Conservation (phyloP, 164 flowering plant genomes). For the Umbilicus rupestris region DNA sequence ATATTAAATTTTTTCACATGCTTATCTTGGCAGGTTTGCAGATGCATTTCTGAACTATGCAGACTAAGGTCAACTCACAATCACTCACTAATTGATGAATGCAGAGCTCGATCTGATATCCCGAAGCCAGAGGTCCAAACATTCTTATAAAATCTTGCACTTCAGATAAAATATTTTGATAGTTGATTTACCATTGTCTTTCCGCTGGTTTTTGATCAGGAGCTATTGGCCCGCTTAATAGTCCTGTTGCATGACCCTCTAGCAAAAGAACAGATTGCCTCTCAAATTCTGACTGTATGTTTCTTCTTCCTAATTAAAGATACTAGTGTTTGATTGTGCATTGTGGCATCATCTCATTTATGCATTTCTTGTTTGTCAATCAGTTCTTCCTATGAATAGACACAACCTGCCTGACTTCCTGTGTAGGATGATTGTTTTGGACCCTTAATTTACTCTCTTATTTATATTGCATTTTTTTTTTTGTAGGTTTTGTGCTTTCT, state of each 20-base stretch:
- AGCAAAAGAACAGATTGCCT: slow-evolving; percentile 72
- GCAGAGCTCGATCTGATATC: slow-evolving; percentile 59
- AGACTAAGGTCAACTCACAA: slow-evolving; percentile 45
- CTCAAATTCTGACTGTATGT: slow-evolving; percentile 78
- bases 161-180: background rate
- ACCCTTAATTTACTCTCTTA: background rate
- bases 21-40: slow-evolving; percentile 57
- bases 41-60: slow-evolving; percentile 88
- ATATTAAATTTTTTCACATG: background rate
- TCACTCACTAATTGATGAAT: slow-evolving; percentile 48
- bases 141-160: background rate
- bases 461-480: background rate
- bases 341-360: background rate
- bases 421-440: background rate
- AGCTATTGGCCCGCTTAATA: slow-evolving; percentile 79
- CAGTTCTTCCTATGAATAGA: background rate
- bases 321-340: background rate
- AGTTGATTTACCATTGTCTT: slow-evolving; percentile 2
- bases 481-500: slow-evolving; percentile 70
- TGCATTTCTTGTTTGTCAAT: background rate
- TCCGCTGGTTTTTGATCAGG: slow-evolving; percentile 35
- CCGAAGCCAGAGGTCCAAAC: slow-evolving; percentile 73
- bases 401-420: background rate
- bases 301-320: background rate
- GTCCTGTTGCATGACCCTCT: slow-evolving; percentile 91